These are phyloP conservation scores for Gossypium turneri DNA, from an alignment of 345 rosid genomes.

Conservation along the genomic window DNA sequence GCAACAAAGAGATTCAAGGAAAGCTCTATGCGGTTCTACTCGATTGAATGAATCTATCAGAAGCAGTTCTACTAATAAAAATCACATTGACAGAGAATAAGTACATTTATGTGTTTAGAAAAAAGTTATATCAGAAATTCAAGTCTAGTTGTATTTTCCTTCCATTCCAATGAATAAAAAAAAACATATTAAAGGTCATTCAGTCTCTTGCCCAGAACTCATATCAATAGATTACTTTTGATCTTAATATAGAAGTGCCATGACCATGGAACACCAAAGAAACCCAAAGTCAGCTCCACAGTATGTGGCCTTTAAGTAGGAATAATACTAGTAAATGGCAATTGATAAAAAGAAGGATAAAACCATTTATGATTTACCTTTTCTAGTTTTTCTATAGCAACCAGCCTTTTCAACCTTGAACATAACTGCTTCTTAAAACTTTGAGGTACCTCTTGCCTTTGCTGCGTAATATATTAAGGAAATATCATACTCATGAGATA, in stretches of 20 bases:
- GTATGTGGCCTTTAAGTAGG: too few relatives aligned
- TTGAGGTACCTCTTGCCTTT: constrained; percentile 58
- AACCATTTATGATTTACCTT: constrained; percentile 43
- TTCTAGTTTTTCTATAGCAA: constrained; percentile 66
- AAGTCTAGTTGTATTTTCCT: background rate
- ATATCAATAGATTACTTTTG: background rate
- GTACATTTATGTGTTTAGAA: background rate
- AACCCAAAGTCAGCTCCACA: too few relatives aligned
- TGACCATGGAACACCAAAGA: background rate
- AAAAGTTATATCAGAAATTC: background rate
- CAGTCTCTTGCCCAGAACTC: background rate
- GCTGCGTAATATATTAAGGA: constrained; percentile 47
- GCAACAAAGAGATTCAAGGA: constrained; percentile 3
- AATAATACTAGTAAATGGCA: background rate
- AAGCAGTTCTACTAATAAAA: background rate
- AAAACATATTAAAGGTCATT: background rate
- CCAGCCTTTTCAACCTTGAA: constrained; percentile 78
- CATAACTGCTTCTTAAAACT: constrained; percentile 68
- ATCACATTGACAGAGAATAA: background rate
- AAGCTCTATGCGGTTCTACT: background rate
- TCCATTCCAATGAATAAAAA: background rate
- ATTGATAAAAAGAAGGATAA: background rate
- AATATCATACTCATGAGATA: background rate
- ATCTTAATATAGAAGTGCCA: background rate
- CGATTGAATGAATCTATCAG: background rate